Evolutionary conservation across 2,329 filamentous ascomycete genomes (phyloP), one percentile per base, ranked within the genome.

Genomic region (Ambrosiella beaveri): DNA sequence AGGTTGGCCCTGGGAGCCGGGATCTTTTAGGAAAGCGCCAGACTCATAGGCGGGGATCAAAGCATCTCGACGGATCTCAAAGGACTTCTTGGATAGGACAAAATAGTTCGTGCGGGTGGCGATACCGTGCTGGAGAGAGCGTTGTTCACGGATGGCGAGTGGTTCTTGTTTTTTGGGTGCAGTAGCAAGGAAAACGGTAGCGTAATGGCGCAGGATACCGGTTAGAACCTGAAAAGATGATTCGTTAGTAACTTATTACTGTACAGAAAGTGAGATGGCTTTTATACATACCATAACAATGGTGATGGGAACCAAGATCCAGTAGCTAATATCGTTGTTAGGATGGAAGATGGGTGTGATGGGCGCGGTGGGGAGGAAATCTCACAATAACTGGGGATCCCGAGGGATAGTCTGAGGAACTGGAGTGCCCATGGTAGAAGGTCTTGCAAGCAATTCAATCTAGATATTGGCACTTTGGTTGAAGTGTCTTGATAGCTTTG

Each of bases 311-410:
- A 96, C 84, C 61, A 98, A 78, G 72, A 98, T 98, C 93, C 93
- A 98, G 78, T 96, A 97, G 74, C 93, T 98, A 66, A 57, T 61
- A 17, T 57, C 57, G 58, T 15, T 15, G 60, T 65, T 53, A 68
- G 68, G 56, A 35, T 57, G 8, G 9, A 35, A 35, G 17, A 19
- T 57, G 7, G 40, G 12, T 40, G 19, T 27, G 6, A 49, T 39
- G 12, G 45, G 39, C 27, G 35, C 37, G 12, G n/a, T 17, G 9
- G 40, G 37, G 17, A 40, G 54, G 27, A 15, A 54, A 47, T 8
- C 87, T 68, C 75, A 97, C 93, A 98, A 95, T 64, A 98, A 78
- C 73, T 95, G 90, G 67, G 93, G 91, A 85, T 98, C 94, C 80
- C 93, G 74, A 75, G 95, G 86, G 80, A 98, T 96, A 75, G 89